Base-by-base conservation (phyloP, 805 yeast genomes). In the Lipomyces chichibuensis region DNA sequence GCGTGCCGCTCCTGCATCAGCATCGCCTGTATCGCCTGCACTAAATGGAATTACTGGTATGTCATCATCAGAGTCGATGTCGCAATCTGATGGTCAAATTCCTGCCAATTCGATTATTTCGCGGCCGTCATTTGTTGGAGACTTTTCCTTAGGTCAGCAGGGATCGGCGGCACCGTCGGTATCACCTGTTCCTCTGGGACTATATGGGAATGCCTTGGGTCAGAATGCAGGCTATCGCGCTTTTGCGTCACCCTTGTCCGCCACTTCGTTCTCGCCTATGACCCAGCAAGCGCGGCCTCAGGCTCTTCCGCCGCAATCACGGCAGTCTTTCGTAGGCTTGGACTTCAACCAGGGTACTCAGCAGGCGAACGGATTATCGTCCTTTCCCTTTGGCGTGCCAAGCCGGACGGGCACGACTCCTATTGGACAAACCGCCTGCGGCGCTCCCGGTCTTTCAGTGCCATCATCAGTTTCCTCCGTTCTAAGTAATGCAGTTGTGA, bases 181-280 rank as follows among this genome's bases (percentile, higher is more conserved):
- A 4, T 20, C 39, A 29, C 46, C 62, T 13, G 49, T 59, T 7
- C 49, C 62, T 17, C 35, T 59, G 23, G 55, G 62, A 9, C 14
- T 46, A 27, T 59, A 59, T 20, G 43, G 43, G 17, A 46, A n/a
- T 20, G 13, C 57, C 43, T 14, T 59, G 17, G 56, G 58, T 14
- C 43, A 27, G 62, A 59, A n/a, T 54, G 51, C 57, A 29, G 51
- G 39, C 29, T 64, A 64, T 43, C 52, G 67, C 5, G 64, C 64
- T 2, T 64, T 64, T 56, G 37, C 64, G 14, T 64, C 67, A 29
- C 67, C 67, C 2, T 33, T 64, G 60, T 60, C 43, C 23, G 61
- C 62, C 9, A 60, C 56, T 51, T 55, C 52, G n/a, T 64, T 60
- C 52, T 58, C 52, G 20, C 56, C 52, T 9, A 25, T 59, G 14